Base-by-base conservation (phyloP, 1,139 yeast species). In the Lodderomyces parapsilosis region DNA sequence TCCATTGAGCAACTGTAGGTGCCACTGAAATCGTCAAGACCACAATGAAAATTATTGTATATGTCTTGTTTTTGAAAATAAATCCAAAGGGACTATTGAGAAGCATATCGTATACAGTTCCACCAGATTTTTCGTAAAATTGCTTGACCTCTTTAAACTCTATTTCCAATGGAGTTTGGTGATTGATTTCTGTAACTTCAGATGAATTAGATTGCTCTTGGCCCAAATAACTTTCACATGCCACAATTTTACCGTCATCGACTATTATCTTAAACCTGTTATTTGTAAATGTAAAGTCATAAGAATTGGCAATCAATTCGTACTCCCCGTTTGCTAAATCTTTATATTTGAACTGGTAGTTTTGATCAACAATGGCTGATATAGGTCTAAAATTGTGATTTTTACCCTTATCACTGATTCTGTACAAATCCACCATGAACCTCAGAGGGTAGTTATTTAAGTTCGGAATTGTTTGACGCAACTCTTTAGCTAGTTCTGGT, bases 51-150 rank as follows among this genome's bases (percentile, higher is more conserved):
- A 71, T 47, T 8, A 63, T 49, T 6, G 77, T 69, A 50, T 68
- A 71, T n/a, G 58, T 41, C 30, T 52, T 60, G 53, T 64, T 72
- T 45, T 57, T 60, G 54, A 73, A 71, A 19, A 73, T 68, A 47
- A 68, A 62, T 11, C 78, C 78, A 38, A 73, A 59, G 3, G 78
- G 78, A 57, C 76, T 66, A 43, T 60, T 60, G 61, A 65, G 48
- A 3, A 72, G 40, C 65, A 72, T 62, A 38, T 64, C 69, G 9
- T 43, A 41, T 14, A 71, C 39, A 5, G 70, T 59, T n/a, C 68
- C 65, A 46, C 54, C 63, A 7, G 67, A 54, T n/a, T 47, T 48
- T 48, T 68, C 73, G 49, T 71, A 73, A 52, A 64, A 72, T 43
- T 63, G 59, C 45, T 66, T 66, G 30, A 50, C 41, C 17, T 52